phyloP scores from a whole-genome alignment of 225 moss, liverwort and hornwort species.

The Climacium dendroides region DNA sequence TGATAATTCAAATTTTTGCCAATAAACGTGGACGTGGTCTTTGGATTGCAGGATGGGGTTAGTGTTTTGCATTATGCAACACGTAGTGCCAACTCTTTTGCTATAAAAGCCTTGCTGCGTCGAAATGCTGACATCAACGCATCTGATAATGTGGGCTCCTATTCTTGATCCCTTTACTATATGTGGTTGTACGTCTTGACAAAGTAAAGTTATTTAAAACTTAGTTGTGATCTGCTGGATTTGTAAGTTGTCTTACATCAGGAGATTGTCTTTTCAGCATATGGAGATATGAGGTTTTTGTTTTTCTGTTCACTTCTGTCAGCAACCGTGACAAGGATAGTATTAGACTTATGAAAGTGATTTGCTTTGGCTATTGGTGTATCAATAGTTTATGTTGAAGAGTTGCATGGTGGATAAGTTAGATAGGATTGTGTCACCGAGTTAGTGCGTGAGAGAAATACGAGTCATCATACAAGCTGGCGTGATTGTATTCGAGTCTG shows the following conservation, averaged over 20 bases:
- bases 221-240: neutral
- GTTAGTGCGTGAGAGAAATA: neutral
- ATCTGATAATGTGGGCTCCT: constrained; percentile 38
- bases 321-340: neutral
- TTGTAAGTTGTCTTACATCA: neutral
- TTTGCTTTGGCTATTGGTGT: neutral
- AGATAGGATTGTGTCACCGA: neutral
- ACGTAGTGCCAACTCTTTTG: constrained; percentile 35
- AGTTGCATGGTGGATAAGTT: neutral
- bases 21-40: neutral
- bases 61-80: constrained; percentile 71
- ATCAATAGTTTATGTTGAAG: neutral
- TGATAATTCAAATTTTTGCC: neutral
- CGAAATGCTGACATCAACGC: constrained; percentile 52
- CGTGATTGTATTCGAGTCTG: neutral
- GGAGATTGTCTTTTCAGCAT: neutral
- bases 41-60: constrained; percentile 41
- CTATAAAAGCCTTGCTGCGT: constrained; percentile 52
- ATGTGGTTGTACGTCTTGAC: neutral
- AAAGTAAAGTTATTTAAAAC: neutral
- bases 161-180: neutral
- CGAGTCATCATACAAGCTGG: neutral
- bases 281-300: neutral
- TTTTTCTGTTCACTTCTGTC: neutral
- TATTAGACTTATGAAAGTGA: neutral